These are phyloP conservation scores for Nyctanthes arbortristis DNA, from an alignment of 257 asterid genomes.

Conservation along the genomic window DNA sequence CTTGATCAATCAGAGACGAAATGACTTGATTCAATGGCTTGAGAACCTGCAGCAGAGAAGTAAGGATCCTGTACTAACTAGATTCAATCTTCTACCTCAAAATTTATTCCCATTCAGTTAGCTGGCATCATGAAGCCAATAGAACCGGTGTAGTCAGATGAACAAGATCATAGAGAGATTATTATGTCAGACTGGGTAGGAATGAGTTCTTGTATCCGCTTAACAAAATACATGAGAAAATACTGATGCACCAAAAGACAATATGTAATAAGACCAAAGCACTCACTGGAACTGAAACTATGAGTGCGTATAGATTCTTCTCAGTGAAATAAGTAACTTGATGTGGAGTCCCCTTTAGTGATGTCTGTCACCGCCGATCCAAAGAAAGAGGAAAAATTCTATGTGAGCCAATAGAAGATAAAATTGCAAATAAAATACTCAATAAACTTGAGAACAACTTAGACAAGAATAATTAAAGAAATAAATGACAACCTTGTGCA, in stretches of 20 bases:
- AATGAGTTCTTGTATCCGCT: background rate
- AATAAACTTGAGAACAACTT: conserved; percentile 16
- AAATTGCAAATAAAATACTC: conserved; percentile 3
- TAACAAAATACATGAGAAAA: conserved; percentile 8
- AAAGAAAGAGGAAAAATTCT: conserved; percentile 9
- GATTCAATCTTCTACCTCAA: conserved; percentile 13
- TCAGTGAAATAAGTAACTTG: conserved; percentile 92
- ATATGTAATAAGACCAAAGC: conserved; percentile 17
- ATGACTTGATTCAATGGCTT: conserved; percentile 93
- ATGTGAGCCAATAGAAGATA: conserved; percentile 24
- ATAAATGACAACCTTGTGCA: conserved; percentile 63
- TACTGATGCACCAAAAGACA: background rate
- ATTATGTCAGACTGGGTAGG: background rate
- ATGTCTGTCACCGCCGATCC: conserved; percentile 52
- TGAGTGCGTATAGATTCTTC: conserved; percentile 88
- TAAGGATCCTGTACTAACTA: conserved; percentile 6
- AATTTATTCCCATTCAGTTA: conserved; percentile 3
- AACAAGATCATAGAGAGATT: conserved; percentile 1
- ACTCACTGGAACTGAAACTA: conserved; percentile 93
- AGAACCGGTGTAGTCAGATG: conserved; percentile 10
- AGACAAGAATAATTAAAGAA: conserved; percentile 4
- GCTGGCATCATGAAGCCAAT: conserved; percentile 17
- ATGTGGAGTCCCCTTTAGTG: conserved; percentile 95
- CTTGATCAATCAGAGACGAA: conserved; percentile 91
- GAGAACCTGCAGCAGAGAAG: conserved; percentile 50